Conservation (phyloP, 306 rosid genomes). For the Dryas octopetala region DNA sequence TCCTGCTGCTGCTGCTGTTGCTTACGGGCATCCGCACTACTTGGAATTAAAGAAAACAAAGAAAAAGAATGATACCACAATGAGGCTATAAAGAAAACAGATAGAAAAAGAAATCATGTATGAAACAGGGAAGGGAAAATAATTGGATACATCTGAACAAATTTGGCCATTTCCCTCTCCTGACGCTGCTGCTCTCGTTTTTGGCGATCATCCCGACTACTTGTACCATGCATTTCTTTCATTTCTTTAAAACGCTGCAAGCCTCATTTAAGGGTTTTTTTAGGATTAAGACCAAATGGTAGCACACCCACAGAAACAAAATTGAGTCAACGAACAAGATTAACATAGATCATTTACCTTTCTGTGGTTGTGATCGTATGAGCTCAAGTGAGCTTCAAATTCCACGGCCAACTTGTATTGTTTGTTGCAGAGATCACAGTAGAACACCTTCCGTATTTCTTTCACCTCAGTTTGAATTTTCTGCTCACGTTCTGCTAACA, state of each 20-base stretch:
- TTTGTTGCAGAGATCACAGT: slow-evolving; percentile 96
- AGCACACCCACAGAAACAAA: background rate
- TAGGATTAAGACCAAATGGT: slow-evolving; percentile 12
- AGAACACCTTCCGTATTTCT: slow-evolving; percentile 92
- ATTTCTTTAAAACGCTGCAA: slow-evolving; percentile 89
- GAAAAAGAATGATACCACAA: slow-evolving; percentile 3
- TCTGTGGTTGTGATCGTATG: slow-evolving; percentile 94
- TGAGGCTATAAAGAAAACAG: background rate
- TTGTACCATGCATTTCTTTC: slow-evolving; percentile 94
- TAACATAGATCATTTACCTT: slow-evolving; percentile 50
- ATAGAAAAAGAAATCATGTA: background rate
- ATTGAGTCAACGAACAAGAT: slow-evolving; percentile 12
- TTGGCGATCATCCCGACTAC: slow-evolving; percentile 86
- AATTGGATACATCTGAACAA: slow-evolving; percentile 72
- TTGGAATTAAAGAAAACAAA: slow-evolving; percentile 29
- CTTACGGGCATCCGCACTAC: slow-evolving; percentile 79
- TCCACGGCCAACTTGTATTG: slow-evolving; percentile 97
- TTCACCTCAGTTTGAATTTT: slow-evolving; percentile 93
- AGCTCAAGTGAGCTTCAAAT: slow-evolving; percentile 91
- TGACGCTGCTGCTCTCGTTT: slow-evolving; percentile 94
- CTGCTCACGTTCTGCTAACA: slow-evolving; percentile 96
- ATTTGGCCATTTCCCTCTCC: slow-evolving; percentile 84
- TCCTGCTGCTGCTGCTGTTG: slow-evolving; percentile 53
- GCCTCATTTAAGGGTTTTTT: slow-evolving; percentile 18
- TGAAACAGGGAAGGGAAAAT: background rate